Percentiles rank a stretch among this genome's conserved stretches.
phyloP scores from a whole-genome alignment of 306 rosid species.

The Bauhinia variegata region DNA sequence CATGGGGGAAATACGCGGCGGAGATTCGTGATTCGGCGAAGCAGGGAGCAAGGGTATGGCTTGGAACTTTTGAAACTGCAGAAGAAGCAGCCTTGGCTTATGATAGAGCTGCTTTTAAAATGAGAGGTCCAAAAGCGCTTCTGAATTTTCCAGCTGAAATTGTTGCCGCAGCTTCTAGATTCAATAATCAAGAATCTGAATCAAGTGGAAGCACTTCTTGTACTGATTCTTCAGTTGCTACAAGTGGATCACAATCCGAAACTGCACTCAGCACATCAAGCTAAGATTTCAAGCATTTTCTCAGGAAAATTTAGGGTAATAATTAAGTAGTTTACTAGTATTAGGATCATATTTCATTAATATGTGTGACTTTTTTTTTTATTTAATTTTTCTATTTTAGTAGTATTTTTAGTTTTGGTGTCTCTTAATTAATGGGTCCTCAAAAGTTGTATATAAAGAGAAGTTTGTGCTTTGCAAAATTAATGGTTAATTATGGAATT shows the following conservation, averaged over 20 bases:
- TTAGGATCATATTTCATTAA: too few species aligned
- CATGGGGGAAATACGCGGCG: constrained; percentile 93
- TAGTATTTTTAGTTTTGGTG: background rate
- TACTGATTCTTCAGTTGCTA: constrained; percentile 22
- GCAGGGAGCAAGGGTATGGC: constrained; percentile 79
- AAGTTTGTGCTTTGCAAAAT: background rate
- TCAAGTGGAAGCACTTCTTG: constrained; percentile 40
- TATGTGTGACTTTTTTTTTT: background rate
- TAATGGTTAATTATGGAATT: background rate
- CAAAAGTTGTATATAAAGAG: background rate
- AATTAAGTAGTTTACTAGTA: too few species aligned
- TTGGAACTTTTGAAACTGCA: constrained; percentile 83
- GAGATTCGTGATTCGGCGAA: constrained; percentile 84
- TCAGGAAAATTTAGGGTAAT: constrained; percentile 7
- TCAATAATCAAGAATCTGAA: constrained; percentile 27
- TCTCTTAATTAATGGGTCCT: too few species aligned
- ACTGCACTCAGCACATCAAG: constrained; percentile 29
- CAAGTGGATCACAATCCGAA: constrained; percentile 32
- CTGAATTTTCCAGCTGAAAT: constrained; percentile 75
- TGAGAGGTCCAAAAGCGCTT: constrained; percentile 80
- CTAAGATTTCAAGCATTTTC: background rate
- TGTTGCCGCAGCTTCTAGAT: constrained; percentile 46
- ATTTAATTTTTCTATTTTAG: background rate
- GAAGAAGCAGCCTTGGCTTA: constrained; percentile 94
- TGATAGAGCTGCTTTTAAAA: constrained; percentile 77